Evolutionary conservation across 1,284 basidiomycete genomes (phyloP).

Genomic region (Pseudomicrostroma phylloplanum): DNA sequence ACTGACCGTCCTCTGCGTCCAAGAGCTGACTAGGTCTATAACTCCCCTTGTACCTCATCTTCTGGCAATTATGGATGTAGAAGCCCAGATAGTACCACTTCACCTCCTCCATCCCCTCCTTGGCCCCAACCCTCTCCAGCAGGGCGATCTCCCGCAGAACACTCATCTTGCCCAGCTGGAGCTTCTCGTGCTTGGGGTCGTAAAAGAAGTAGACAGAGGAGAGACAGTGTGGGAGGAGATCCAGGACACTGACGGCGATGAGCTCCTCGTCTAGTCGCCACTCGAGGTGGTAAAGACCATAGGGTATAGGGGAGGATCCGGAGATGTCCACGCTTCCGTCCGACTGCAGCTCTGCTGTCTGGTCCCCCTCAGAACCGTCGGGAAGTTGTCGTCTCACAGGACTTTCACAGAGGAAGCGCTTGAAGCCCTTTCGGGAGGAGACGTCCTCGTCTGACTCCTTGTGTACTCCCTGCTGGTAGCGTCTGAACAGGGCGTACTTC

Average conservation of each 20-base stretch:
- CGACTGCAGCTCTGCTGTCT: slow-evolving; percentile 5
- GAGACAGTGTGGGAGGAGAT: slow-evolving; percentile 81
- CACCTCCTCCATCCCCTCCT: not conserved
- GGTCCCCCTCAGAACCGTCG: not conserved
- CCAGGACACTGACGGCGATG: slow-evolving; percentile 81
- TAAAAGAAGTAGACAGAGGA: slow-evolving; percentile 97
- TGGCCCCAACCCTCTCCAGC: slow-evolving; percentile 22
- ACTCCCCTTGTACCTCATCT: slow-evolving; percentile 95
- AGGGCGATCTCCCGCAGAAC: slow-evolving; percentile 39
- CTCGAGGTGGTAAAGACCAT: slow-evolving; percentile 45
- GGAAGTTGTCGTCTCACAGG: slow-evolving; percentile 9
- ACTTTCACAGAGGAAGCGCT: slow-evolving; percentile 28
- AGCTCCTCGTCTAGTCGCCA: slow-evolving; percentile 57
- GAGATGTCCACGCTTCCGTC: not conserved
- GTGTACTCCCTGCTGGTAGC: slow-evolving; percentile 38
- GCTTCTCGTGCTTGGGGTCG: slow-evolving; percentile 67
- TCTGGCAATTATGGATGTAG: slow-evolving; percentile 59
- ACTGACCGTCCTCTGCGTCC: slow-evolving; percentile 64
- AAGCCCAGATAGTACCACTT: slow-evolving; percentile 2
- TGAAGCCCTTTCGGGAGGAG: slow-evolving; percentile 28
- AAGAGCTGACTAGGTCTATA: slow-evolving; percentile 79
- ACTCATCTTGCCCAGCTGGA: slow-evolving; percentile 68
- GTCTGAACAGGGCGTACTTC: slow-evolving; percentile 42
- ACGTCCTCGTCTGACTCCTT: slow-evolving; percentile 30
- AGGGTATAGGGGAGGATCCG: slow-evolving; percentile 16